These are phyloP conservation scores for Acanthamoeba divionensis DNA, from an alignment of 208 protist genomes.

Conservation along the genomic window DNA sequence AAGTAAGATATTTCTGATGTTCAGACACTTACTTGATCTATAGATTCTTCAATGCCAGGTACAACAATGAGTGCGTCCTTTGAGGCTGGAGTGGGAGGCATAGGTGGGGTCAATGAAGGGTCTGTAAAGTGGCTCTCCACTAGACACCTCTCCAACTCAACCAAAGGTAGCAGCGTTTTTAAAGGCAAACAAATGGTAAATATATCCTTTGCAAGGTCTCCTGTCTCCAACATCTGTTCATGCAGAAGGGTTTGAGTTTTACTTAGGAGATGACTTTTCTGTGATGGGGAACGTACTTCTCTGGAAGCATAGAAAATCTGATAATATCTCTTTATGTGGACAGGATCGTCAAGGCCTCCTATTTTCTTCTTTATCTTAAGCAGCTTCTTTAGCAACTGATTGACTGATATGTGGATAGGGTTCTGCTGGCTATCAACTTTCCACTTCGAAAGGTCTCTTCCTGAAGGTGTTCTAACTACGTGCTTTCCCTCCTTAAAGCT, in stretches of 20 bases:
- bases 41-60: not conserved
- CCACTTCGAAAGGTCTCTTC: not conserved
- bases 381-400: conserved; percentile 23
- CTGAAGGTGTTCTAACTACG: not conserved
- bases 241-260: too few relatives aligned
- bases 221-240: conserved; percentile 26
- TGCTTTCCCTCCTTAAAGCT: not conserved
- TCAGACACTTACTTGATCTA: not conserved
- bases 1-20: too few relatives aligned
- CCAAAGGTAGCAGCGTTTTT: not conserved
- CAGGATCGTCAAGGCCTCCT: not conserved
- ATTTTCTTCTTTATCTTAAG: conserved; percentile 36
- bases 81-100: too few relatives aligned
- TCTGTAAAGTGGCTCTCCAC: not conserved
- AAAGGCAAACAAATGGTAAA: not conserved
- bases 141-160: not conserved
- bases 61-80: too few relatives aligned
- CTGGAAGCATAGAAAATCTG: not conserved
- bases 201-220: not conserved
- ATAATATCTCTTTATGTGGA: not conserved
- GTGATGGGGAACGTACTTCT: not conserved
- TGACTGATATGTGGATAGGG: conserved; percentile 3
- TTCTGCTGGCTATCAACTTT: not conserved
- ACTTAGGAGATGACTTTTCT: too few relatives aligned
- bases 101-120: not conserved